Percentiles rank a stretch among this genome's conserved stretches.
Evolutionary conservation across 139 green algal genomes (phyloP).

Genomic region (Zygnema cylindricum): DNA sequence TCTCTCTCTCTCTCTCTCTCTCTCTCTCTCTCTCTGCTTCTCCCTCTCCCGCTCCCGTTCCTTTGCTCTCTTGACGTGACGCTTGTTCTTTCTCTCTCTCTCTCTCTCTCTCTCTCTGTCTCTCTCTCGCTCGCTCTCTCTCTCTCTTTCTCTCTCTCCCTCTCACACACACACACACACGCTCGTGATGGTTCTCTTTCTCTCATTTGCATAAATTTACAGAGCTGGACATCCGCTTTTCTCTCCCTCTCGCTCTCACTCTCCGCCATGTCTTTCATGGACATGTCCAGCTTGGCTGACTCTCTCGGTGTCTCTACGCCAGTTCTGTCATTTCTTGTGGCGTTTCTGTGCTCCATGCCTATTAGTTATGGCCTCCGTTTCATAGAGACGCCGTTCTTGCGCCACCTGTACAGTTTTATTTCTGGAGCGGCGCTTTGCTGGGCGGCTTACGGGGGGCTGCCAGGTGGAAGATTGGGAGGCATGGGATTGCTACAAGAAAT

Average conservation of each 20-base stretch:
- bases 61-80: background rate
- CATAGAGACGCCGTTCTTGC: background rate
- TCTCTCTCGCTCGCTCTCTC: background rate
- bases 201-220: too few species aligned
- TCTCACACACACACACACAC: background rate
- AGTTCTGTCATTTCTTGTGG: conserved; percentile 39
- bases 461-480: conserved; percentile 37
- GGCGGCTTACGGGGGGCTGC: conserved; percentile 30
- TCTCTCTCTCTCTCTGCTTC: background rate
- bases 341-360: conserved; percentile 39
- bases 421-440: conserved; percentile 32
- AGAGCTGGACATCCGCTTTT: too few species aligned
- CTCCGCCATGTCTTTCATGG: background rate
- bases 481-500: too few species aligned
- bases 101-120: background rate
- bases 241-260: background rate
- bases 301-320: conserved; percentile 36
- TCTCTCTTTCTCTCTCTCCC: background rate
- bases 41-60: background rate
- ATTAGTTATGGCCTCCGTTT: background rate
- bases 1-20: background rate
- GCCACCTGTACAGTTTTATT: conserved; percentile 42
- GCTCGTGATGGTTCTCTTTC: background rate
- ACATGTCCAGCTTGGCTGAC: background rate
- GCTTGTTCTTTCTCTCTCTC: background rate